Percentiles rank a stretch among this genome's conserved stretches.
These are phyloP conservation scores for Nakazawaea ishiwadae DNA, from an alignment of 805 yeast genomes.

Conservation along the genomic window DNA sequence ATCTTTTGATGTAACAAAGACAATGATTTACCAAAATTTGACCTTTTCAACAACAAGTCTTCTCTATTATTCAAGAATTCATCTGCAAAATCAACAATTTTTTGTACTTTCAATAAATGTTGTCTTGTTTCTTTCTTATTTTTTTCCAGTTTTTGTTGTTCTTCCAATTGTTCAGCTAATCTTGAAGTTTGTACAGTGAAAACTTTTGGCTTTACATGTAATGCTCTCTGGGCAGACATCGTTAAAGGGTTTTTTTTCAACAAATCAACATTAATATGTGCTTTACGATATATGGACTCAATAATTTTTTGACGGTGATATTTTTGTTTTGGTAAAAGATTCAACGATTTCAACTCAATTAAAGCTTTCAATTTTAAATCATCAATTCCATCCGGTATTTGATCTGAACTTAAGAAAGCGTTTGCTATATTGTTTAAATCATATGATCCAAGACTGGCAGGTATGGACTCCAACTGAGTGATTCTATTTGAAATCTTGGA, in stretches of 20 bases:
- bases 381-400: constrained; percentile 43
- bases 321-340: constrained; percentile 65
- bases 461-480: constrained; percentile 56
- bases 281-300: constrained; percentile 45
- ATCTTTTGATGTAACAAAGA: constrained; percentile 47
- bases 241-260: constrained; percentile 51
- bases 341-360: constrained; percentile 65
- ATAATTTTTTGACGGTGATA: constrained; percentile 58
- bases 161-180: constrained; percentile 71
- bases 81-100: constrained; percentile 28
- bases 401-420: constrained; percentile 38
- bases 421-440: constrained; percentile 26
- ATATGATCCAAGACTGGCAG: constrained; percentile 66
- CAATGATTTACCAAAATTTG: constrained; percentile 30
- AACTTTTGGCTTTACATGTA: constrained; percentile 62
- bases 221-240: constrained; percentile 64
- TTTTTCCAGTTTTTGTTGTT: constrained; percentile 61
- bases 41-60: constrained; percentile 25
- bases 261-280: constrained; percentile 49
- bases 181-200: constrained; percentile 71
- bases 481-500: constrained; percentile 54
- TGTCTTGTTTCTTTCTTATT: constrained; percentile 43
- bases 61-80: constrained; percentile 26
- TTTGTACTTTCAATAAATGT: constrained; percentile 44
- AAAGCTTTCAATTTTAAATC: constrained; percentile 60